Evolutionary conservation across 2,329 filamentous ascomycete genomes (phyloP).

Genomic region (Didymella segeticola): DNA sequence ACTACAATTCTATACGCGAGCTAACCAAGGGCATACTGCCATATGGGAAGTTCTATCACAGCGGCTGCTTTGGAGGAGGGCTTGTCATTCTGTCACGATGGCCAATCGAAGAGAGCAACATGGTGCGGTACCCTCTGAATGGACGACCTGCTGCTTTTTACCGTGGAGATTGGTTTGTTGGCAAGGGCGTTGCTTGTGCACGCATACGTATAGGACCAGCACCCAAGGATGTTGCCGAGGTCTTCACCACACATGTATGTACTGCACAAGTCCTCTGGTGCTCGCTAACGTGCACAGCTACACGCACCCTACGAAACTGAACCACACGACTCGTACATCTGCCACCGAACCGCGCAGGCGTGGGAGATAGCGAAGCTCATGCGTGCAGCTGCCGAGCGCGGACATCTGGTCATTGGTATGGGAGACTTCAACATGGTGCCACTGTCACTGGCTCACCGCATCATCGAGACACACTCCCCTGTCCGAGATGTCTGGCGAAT

Average conservation of each 20-base stretch:
- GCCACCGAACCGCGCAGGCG: constrained; percentile 88
- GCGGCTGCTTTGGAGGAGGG: constrained; percentile 87
- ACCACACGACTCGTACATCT: constrained; percentile 82
- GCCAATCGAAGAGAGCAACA: constrained; percentile 88
- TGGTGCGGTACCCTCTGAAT: constrained; percentile 89
- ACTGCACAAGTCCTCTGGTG: background rate
- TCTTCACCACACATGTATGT: constrained; percentile 86
- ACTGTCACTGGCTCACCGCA: constrained; percentile 78
- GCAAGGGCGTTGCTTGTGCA: constrained; percentile 89
- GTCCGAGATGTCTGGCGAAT: constrained; percentile 86
- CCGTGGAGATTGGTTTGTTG: constrained; percentile 94
- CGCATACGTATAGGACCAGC: constrained; percentile 73
- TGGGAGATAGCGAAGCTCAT: constrained; percentile 95
- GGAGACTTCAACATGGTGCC: constrained; percentile 99
- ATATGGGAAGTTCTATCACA: constrained; percentile 91
- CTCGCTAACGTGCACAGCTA: constrained; percentile 51
- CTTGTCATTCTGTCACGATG: constrained; percentile 88
- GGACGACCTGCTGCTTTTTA: constrained; percentile 93
- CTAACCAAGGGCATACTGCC: constrained; percentile 78
- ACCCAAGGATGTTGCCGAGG: constrained; percentile 74
- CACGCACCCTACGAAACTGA: constrained; percentile 88
- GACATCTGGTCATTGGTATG: constrained; percentile 82
- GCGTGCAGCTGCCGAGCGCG: constrained; percentile 77
- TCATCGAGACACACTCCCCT: constrained; percentile 79
- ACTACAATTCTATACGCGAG: constrained; percentile 79